Base-by-base conservation (phyloP, 257 asterid species). In the Solanum boliviense region DNA sequence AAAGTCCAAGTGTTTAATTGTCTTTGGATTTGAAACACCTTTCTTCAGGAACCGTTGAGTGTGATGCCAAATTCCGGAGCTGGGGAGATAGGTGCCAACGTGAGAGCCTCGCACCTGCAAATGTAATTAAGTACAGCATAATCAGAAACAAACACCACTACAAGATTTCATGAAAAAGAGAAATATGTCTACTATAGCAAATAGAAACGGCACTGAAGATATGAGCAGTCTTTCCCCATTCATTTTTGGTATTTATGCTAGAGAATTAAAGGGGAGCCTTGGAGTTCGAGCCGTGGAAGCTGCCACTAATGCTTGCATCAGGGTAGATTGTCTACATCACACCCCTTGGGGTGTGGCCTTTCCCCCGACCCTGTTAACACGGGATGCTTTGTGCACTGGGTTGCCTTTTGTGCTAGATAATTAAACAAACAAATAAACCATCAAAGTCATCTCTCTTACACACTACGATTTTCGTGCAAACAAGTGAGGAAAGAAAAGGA, bases 1-100 rank as follows among this genome's bases (percentile, higher is more conserved):
- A 92, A 97, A 97, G 92, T 97, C 99, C 94, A 97, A 93, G 95
- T 97, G 99, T 86, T 94, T 96, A 87, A 97, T 93, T n/a, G 92
- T 94, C 91, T 91, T 94, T 88, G 92, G 90, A 91, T 93, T 92
- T 84, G 96, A 91, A 78, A 89, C 92, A 87, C 98, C 98, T 88
- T 92, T 91, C 95, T 92, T 92, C 65, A 97, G 93, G 88, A 92
- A 91, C 31, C 98, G 93, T 86, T 97, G 99, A 48, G 99, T 97
- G 86, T 97, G 95, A 91, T 93, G 96, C 99, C 99, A 97, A 90
- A 97, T 90, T 81, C 99, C 99, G 73, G 99, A 96, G 89, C 94
- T 95, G 18, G 98, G 95, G 83, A 95, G 99, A 93, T 95, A 95
- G 87, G 98, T 95, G 27, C 99, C 99, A 84, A 96, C 97, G 89